These are phyloP conservation scores for Xylariaceae sp. DNA, from an alignment of 2,329 filamentous ascomycete genomes.

Conservation along the genomic window DNA sequence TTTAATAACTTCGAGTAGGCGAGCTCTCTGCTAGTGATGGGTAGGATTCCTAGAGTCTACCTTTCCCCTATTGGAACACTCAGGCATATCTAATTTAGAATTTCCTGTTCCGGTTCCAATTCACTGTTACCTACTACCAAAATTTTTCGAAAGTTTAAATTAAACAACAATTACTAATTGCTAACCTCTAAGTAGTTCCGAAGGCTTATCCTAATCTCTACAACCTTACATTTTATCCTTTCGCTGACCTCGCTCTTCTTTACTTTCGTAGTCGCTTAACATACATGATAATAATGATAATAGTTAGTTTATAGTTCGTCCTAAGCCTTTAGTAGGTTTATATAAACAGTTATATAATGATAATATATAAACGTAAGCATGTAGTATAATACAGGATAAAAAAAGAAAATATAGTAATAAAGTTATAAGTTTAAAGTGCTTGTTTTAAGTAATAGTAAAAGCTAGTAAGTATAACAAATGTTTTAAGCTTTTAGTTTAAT, in stretches of 20 bases:
- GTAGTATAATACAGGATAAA: too few species aligned
- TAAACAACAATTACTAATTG: too few species aligned
- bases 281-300: constrained; percentile 43
- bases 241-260: constrained; percentile 45
- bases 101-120: too few species aligned
- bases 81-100: not conserved
- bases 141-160: too few species aligned
- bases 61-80: not conserved
- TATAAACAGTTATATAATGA: constrained; percentile 49
- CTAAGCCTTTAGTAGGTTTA: constrained; percentile 49
- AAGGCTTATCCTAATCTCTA: constrained; percentile 14
- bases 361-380: too few species aligned
- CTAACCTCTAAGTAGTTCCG: constrained; percentile 31
- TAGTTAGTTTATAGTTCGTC: constrained; percentile 49
- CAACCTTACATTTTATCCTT: constrained; percentile 38
- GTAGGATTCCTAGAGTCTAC: not conserved
- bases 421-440: too few species aligned
- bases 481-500: too few species aligned
- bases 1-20: constrained; percentile 44
- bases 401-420: too few species aligned
- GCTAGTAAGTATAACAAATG: too few species aligned
- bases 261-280: constrained; percentile 47
- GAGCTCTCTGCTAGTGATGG: constrained; percentile 46
- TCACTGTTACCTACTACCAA: too few species aligned
- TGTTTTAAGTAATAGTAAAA: too few species aligned